These are phyloP conservation scores for Nigrospora osmanthi DNA, from an alignment of 2,329 filamentous ascomycete species.

Conservation along the genomic window DNA sequence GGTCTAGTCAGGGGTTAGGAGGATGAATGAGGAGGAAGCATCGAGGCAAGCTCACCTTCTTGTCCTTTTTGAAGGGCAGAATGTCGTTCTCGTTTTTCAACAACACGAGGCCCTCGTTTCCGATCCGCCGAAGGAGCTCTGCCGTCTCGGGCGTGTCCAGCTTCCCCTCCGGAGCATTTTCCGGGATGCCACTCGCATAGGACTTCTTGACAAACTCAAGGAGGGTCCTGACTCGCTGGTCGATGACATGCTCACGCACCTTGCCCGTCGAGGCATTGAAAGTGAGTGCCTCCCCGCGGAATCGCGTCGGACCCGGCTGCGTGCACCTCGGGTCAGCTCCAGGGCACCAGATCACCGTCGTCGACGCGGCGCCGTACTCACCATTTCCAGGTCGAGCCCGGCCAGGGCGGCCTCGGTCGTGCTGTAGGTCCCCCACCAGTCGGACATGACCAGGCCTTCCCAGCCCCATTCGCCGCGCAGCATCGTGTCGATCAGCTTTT, in stretches of 20 bases:
- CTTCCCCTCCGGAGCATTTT: conserved; percentile 44
- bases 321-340: not conserved
- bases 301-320: conserved; percentile 40
- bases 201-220: conserved; percentile 53
- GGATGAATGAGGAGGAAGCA: not conserved
- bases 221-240: conserved; percentile 49
- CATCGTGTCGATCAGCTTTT: conserved; percentile 39
- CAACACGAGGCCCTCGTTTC: conserved; percentile 63
- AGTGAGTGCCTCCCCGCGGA: conserved; percentile 41
- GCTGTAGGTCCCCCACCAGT: conserved; percentile 52
- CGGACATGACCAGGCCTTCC: conserved; percentile 50
- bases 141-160: conserved; percentile 55
- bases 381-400: conserved; percentile 52
- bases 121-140: conserved; percentile 55
- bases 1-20: conserved; percentile 24
- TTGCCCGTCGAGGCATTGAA: conserved; percentile 49
- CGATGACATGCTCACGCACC: conserved; percentile 44
- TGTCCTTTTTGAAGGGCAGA: conserved; percentile 56
- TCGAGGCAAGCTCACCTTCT: conserved; percentile 32
- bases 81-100: conserved; percentile 62
- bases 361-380: not conserved
- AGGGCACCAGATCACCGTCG: too few relatives aligned
- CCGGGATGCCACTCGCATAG: conserved; percentile 42
- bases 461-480: conserved; percentile 50
- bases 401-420: conserved; percentile 41